These are phyloP conservation scores for Termitomyces sp. DNA, from an alignment of 1,284 basidiomycete species.

Conservation along the genomic window DNA sequence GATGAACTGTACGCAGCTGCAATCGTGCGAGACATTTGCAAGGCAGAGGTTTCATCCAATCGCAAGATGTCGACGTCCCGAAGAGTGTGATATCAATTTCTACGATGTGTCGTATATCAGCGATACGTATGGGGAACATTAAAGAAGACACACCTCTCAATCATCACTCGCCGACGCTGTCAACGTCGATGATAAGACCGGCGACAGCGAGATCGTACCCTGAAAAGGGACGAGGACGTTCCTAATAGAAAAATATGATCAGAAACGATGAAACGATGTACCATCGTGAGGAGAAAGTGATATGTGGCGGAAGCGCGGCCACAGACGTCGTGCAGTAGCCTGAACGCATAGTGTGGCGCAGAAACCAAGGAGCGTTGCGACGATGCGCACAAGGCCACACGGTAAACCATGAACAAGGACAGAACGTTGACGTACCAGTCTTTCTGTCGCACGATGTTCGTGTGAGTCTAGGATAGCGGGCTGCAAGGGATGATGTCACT, in stretches of 20 bases:
- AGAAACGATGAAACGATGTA: neutral
- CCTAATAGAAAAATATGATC: neutral
- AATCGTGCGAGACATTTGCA: too few species aligned
- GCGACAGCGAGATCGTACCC: neutral
- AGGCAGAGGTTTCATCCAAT: too few species aligned
- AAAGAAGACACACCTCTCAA: neutral
- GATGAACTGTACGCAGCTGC: neutral
- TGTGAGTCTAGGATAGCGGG: neutral
- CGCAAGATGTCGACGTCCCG: too few species aligned
- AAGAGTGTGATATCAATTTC: too few species aligned
- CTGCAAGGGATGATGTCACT: neutral
- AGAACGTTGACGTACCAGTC: neutral
- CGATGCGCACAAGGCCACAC: neutral
- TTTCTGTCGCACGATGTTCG: neutral
- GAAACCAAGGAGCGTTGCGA: neutral
- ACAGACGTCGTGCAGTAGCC: neutral
- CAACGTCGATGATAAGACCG: neutral
- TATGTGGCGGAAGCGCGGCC: neutral
- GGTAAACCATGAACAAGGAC: neutral
- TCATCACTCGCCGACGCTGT: neutral
- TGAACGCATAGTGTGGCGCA: neutral
- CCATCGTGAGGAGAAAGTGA: neutral
- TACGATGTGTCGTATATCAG: neutral
- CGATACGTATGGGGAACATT: neutral
- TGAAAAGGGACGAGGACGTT: neutral